These are phyloP conservation scores for Allium sativum DNA, from an alignment of 106 monocot species.

Conservation along the genomic window DNA sequence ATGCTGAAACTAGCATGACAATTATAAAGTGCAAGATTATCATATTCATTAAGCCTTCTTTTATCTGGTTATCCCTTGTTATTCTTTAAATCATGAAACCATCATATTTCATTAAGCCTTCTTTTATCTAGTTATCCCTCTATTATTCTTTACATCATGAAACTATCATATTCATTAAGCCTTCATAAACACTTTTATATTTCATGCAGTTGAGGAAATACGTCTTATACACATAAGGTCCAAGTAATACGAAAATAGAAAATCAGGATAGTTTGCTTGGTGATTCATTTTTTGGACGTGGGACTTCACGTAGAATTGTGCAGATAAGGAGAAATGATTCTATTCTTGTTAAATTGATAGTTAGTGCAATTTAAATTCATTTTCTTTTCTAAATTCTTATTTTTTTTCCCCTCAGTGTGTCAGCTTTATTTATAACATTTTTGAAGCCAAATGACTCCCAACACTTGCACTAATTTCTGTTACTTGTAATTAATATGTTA, in stretches of 20 bases:
- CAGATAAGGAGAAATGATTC: constrained; percentile 8
- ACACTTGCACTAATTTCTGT: too few species aligned
- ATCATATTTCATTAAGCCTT: too few species aligned
- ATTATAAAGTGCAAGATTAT: too few species aligned
- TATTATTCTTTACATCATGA: too few species aligned
- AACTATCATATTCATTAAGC: too few species aligned
- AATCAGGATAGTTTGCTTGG: constrained; percentile 1
- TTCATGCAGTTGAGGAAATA: constrained; percentile 26
- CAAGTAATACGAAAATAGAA: constrained; percentile 8
- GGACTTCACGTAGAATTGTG: constrained; percentile 12
- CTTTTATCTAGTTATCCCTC: too few species aligned
- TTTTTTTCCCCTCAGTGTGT: not conserved
- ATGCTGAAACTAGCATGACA: too few species aligned
- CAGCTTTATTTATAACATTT: not conserved
- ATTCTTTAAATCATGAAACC: too few species aligned
- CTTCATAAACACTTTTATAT: too few species aligned
- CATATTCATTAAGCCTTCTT: too few species aligned
- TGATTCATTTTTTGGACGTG: constrained; percentile 12
- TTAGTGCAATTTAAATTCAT: constrained; percentile 7
- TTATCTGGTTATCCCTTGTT: too few species aligned
- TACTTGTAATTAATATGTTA: too few species aligned
- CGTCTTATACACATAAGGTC: constrained; percentile 28
- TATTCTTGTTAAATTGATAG: constrained; percentile 3
- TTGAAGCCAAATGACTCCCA: not conserved
- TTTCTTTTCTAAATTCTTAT: not conserved